Evolutionary conservation across 2,329 filamentous ascomycete species (phyloP).

Genomic region (Sporothrix variecibatus): DNA sequence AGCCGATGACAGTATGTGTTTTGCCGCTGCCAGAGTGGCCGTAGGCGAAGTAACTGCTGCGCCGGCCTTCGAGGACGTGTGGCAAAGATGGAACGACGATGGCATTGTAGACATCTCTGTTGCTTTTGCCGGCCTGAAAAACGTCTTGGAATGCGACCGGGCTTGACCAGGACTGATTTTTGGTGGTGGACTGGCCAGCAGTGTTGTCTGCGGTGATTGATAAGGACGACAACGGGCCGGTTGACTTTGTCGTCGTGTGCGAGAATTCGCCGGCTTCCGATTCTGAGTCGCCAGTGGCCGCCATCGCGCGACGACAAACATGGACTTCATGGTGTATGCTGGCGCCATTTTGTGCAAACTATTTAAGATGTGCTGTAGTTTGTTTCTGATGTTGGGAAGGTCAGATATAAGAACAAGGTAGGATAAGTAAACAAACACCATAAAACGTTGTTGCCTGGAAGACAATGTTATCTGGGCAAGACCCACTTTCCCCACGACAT

Average conservation of each 20-base stretch:
- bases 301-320: conserved; percentile 1
- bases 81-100: neutral
- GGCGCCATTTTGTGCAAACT: too few relatives aligned
- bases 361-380: too few relatives aligned
- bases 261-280: neutral
- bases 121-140: neutral
- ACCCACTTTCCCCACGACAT: too few relatives aligned
- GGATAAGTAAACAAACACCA: too few relatives aligned
- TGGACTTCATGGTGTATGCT: neutral
- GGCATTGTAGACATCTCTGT: neutral
- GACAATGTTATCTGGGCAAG: too few relatives aligned
- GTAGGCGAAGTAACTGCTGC: conserved; percentile 6
- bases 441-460: too few relatives aligned
- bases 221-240: neutral
- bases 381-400: too few relatives aligned
- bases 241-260: neutral
- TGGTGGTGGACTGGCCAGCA: neutral
- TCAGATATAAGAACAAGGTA: too few relatives aligned
- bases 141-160: neutral
- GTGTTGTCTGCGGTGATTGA: neutral
- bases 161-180: neutral
- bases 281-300: neutral
- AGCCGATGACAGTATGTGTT: conserved; percentile 9
- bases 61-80: neutral
- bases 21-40: conserved; percentile 18